A percentile compares a stretch with the other conserved stretches of the same genome.
These are phyloP conservation scores for Phlegmacium glaucopus DNA, from an alignment of 768 basidiomycete species.

Conservation along the genomic window DNA sequence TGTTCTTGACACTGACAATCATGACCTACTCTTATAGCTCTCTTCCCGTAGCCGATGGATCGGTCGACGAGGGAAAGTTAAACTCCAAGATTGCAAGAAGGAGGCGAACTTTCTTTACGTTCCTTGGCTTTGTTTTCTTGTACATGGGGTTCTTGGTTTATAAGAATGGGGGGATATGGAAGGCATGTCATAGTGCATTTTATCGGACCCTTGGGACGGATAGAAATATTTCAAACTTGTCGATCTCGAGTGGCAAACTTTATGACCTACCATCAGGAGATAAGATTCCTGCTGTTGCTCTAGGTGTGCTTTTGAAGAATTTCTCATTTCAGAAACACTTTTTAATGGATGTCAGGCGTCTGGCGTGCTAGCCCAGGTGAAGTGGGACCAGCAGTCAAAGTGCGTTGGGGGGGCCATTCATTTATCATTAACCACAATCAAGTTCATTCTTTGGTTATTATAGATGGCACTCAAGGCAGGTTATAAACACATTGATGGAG, in stretches of 20 bases:
- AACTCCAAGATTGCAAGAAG: too few species aligned
- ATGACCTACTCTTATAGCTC: background rate
- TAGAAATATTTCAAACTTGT: background rate
- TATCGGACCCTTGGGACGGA: background rate
- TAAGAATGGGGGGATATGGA: background rate
- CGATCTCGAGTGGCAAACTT: constrained; percentile 17
- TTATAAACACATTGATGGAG: constrained; percentile 72
- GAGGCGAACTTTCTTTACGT: constrained; percentile 1
- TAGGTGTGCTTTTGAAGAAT: constrained; percentile 33
- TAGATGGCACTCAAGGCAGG: constrained; percentile 59
- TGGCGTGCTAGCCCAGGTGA: constrained; percentile 57
- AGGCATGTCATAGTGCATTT: background rate
- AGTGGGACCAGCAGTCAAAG: constrained; percentile 69
- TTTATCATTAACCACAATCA: background rate
- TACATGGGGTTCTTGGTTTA: constrained; percentile 13
- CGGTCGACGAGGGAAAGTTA: too few species aligned
- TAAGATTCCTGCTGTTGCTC: constrained; percentile 49
- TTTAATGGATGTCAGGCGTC: constrained; percentile 47
- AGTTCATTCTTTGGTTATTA: background rate
- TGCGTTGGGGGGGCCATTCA: constrained; percentile 8
- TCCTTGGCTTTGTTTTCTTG: constrained; percentile 7
- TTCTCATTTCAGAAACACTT: too few species aligned
- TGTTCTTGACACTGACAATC: background rate
- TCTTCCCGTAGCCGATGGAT: background rate
- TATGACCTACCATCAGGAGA: constrained; percentile 62